Evolutionary conservation across 2,329 filamentous ascomycete genomes (phyloP).

Genomic region (Trichophyton benhamiae): DNA sequence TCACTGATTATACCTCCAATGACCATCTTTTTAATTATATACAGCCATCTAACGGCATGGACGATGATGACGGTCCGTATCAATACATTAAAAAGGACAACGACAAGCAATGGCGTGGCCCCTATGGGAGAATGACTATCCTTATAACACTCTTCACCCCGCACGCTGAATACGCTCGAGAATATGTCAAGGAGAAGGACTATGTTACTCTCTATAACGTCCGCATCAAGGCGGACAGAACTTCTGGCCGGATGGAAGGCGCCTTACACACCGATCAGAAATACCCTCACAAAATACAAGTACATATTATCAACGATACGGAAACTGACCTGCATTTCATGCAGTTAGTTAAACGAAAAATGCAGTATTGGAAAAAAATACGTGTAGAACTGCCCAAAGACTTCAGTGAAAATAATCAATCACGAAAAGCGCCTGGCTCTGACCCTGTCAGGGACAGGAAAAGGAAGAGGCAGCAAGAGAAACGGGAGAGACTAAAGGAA

Average conservation of each 20-base stretch:
- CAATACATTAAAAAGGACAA: conserved; percentile 38
- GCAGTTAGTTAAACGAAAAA: conserved; percentile 50
- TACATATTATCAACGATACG: conserved; percentile 41
- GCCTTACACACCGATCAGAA: conserved; percentile 51
- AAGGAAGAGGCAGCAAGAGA: conserved; percentile 16
- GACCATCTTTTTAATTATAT: conserved; percentile 46
- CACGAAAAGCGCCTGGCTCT: neutral
- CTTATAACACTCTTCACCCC: conserved; percentile 59
- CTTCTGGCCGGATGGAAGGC: conserved; percentile 54
- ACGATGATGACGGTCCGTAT: conserved; percentile 42
- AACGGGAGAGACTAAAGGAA: conserved; percentile 18
- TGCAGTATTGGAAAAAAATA: conserved; percentile 48
- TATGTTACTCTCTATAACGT: conserved; percentile 61
- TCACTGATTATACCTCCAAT: conserved; percentile 76
- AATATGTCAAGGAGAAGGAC: conserved; percentile 44
- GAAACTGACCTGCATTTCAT: conserved; percentile 36
- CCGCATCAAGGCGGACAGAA: conserved; percentile 49
- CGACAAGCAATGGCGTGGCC: conserved; percentile 52
- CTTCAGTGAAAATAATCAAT: conserved; percentile 21
- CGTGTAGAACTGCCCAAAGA: conserved; percentile 21
- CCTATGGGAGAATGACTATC: conserved; percentile 59
- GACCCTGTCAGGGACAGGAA: conserved; percentile 21
- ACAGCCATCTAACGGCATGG: conserved; percentile 23
- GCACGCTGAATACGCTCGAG: conserved; percentile 49
- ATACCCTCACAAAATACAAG: conserved; percentile 42